phyloP scores from a whole-genome alignment of 495 filamentous ascomycete species.

The Aspergillus conjunctus region DNA sequence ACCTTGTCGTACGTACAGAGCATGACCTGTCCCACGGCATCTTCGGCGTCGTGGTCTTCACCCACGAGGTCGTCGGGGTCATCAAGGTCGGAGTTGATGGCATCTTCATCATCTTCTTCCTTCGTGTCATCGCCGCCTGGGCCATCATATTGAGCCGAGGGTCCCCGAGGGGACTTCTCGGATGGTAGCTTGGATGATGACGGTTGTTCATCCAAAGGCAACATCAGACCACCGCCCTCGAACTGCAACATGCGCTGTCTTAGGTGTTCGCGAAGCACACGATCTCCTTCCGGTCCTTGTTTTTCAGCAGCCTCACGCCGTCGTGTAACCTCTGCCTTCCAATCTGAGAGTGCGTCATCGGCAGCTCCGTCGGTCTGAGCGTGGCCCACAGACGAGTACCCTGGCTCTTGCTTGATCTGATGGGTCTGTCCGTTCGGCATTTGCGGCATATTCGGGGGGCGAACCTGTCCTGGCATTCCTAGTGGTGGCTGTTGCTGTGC shows the following conservation, averaged over 20 bases:
- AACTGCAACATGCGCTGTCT: conserved; percentile 63
- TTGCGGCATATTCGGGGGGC: conserved; percentile 42
- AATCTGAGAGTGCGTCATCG: conserved; percentile 52
- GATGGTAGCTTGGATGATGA: conserved; percentile 21
- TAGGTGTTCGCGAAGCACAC: conserved; percentile 43
- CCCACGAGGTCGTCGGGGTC: conserved; percentile 85
- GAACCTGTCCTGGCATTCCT: conserved; percentile 46
- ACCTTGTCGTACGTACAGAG: conserved; percentile 99
- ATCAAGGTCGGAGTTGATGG: conserved; percentile 98
- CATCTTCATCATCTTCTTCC: conserved; percentile 82
- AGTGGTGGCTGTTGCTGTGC: conserved; percentile 42
- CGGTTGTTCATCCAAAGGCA: conserved; percentile 56
- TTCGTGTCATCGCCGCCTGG: conserved; percentile 54
- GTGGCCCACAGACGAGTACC: conserved; percentile 43
- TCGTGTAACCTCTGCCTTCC: conserved; percentile 60
- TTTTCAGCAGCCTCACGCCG: conserved; percentile 61
- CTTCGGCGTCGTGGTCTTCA: conserved; percentile 76
- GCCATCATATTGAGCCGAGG: conserved; percentile 66
- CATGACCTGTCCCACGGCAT: conserved; percentile 84
- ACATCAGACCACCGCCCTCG: conserved; percentile 81
- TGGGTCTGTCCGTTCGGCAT: conserved; percentile 48
- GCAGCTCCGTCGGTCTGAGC: conserved; percentile 75
- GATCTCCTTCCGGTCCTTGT: conserved; percentile 61
- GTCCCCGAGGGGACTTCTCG: conserved; percentile 18
- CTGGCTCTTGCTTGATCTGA: conserved; percentile 52